Evolutionary conservation across 202 grass and related monocot genomes (phyloP), one percentile per base, ranked within the genome.

Genomic region (Zoysia matrella): DNA sequence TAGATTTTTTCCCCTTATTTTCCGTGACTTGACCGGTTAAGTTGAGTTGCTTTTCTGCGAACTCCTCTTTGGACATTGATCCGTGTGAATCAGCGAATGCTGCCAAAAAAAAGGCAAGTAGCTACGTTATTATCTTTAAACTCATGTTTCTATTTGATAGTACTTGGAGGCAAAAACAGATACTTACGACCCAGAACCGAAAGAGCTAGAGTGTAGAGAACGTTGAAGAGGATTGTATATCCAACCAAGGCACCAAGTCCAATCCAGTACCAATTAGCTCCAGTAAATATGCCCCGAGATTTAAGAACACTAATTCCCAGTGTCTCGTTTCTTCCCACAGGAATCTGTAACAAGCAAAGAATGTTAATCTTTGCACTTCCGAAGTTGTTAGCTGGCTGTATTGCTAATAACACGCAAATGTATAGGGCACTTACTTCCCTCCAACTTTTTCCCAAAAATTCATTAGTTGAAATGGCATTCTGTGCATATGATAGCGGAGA

Each of bases 251-350:
- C 95, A 64, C 87, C 89, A 2, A 98, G 78, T 8, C 95, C 92
- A 54, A 98, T 98, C 95, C 95, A 98, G 11, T 98, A 98, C 95
- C 95, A 98, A 63, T 86, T 95, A 78, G 95, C 86, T 72, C 90
- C 85, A 60, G 89, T 86, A 89, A 95, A 98, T 46, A 98, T 68
- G 10, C 95, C 92, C 1, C 83, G 87, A 62, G 60, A 64, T 64
- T 86, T 86, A 42, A 98, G 91, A 53, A 95, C 69, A 2, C 2
- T 4, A 67, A 95, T 47, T 73, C 95, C 95, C 40, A 93, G n/a
- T 40, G 95, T 74, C 51, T 86, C 73, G n/a, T 72, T 90, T 40
- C 11, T 36, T 36, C 30, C 30, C 30, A 36, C 43, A 50, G 30
- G 8, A 85, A 11, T 4, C 95, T 98, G 83, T 62, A 73, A 70